phyloP scores from a whole-genome alignment of 2,329 filamentous ascomycete genomes.

The Pestalotiopsis sp. region DNA sequence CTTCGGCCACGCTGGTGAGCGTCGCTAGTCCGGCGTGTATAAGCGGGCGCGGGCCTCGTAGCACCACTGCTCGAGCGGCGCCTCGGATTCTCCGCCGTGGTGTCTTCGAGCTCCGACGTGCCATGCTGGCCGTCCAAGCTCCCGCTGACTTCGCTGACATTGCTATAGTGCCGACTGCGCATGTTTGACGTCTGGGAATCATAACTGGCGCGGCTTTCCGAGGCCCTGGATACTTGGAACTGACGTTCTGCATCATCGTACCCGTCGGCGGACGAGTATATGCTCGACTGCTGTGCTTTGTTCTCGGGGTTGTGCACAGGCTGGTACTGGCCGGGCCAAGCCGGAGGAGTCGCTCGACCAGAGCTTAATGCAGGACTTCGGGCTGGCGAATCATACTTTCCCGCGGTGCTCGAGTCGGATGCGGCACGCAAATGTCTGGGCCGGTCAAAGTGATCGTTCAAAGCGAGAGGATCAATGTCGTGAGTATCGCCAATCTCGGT shows the following conservation, averaged over 20 bases:
- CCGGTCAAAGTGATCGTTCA: slow-evolving; percentile 2
- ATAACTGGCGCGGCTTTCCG: slow-evolving; percentile 27
- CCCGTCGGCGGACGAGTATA: slow-evolving; percentile 26
- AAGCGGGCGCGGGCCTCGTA: slow-evolving; percentile 17
- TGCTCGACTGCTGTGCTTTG: slow-evolving; percentile 29
- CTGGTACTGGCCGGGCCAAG: slow-evolving; percentile 22
- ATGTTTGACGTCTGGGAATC: slow-evolving; percentile 40
- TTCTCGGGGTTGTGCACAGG: slow-evolving; percentile 21
- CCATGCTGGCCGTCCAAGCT: slow-evolving; percentile 29
- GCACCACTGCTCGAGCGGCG: slow-evolving; percentile 32
- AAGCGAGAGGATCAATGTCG: slow-evolving; percentile 42
- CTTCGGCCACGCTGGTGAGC: slow-evolving; percentile 20
- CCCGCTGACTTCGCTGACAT: slow-evolving; percentile 45
- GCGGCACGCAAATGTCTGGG: slow-evolving; percentile 20
- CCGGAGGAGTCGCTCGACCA: slow-evolving; percentile 23
- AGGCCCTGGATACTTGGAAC: slow-evolving; percentile 19
- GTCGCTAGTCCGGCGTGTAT: slow-evolving; percentile 23
- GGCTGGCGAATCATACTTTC: slow-evolving; percentile 19
- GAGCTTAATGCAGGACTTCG: slow-evolving; percentile 23
- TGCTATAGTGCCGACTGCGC: slow-evolving; percentile 44
- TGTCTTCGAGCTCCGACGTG: slow-evolving; percentile 40
- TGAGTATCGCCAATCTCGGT: slow-evolving; percentile 42
- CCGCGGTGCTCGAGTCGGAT: slow-evolving; percentile 22
- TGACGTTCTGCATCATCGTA: slow-evolving; percentile 25
- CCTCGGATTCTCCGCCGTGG: slow-evolving; percentile 36